Percentiles rank a stretch among this genome's conserved stretches.
These are phyloP conservation scores for Hippophae tibetana DNA, from an alignment of 306 rosid species.

Conservation along the genomic window DNA sequence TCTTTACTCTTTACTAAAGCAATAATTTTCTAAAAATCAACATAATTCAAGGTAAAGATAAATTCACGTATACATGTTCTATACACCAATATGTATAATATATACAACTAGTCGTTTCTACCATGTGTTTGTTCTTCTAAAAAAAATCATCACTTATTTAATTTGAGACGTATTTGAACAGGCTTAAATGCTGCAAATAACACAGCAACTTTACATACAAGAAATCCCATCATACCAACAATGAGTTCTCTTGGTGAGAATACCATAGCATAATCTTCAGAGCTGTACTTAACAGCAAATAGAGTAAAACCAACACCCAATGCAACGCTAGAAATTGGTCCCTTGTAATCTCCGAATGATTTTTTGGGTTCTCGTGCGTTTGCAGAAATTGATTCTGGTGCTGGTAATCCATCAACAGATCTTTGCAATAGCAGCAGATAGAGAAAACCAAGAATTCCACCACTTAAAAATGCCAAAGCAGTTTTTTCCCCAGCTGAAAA, in stretches of 20 bases:
- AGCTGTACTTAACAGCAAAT: slow-evolving; percentile 33
- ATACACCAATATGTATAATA: not conserved
- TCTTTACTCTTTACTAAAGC: too few species aligned
- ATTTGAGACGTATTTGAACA: slow-evolving; percentile 29
- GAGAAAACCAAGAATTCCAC: slow-evolving; percentile 75
- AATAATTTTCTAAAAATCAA: too few species aligned
- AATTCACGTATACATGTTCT: not conserved
- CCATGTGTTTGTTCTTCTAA: not conserved
- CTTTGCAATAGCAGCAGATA: slow-evolving; percentile 78
- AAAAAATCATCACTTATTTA: slow-evolving; percentile 29
- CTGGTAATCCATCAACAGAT: slow-evolving; percentile 72
- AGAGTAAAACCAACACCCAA: slow-evolving; percentile 42
- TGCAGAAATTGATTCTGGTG: slow-evolving; percentile 31
- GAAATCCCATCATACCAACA: slow-evolving; percentile 75
- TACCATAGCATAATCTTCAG: slow-evolving; percentile 38
- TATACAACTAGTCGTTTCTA: slow-evolving; percentile 9
- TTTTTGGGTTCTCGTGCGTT: slow-evolving; percentile 20
- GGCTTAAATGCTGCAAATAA: slow-evolving; percentile 81
- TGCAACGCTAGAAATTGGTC: slow-evolving; percentile 45
- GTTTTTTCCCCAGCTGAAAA: slow-evolving; percentile 44
- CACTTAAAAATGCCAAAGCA: slow-evolving; percentile 55
- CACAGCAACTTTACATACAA: slow-evolving; percentile 67
- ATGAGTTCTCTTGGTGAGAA: slow-evolving; percentile 56
- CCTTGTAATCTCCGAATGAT: slow-evolving; percentile 35
- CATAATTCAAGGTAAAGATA: too few species aligned